Conservation (phyloP, 2,329 filamentous ascomycete genomes). For the Ophiosphaerella korrae region DNA sequence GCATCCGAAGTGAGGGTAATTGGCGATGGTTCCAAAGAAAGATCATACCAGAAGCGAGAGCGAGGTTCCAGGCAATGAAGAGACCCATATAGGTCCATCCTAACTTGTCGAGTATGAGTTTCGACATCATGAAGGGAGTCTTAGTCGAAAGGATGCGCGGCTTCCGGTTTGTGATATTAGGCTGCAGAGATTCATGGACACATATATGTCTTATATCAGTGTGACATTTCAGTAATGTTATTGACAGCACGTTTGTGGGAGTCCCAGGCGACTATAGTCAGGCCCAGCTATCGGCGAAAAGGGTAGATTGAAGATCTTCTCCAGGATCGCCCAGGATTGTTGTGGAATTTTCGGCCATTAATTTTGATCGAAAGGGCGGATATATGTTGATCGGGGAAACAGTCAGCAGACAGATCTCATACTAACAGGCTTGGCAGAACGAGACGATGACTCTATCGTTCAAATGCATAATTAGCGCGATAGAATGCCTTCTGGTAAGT, state of each 20-base stretch:
- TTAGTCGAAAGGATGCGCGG: background rate
- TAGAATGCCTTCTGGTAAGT: too few species aligned
- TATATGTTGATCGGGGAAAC: too few species aligned
- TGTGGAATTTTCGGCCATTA: background rate
- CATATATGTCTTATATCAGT: background rate
- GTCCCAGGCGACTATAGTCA: background rate
- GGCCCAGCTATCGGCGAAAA: background rate
- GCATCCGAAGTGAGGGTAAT: slow-evolving; percentile 38
- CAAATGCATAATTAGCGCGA: too few species aligned
- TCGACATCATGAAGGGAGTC: slow-evolving; percentile 15
- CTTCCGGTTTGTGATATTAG: background rate
- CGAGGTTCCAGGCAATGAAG: slow-evolving; percentile 24
- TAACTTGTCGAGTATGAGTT: slow-evolving; percentile 14
- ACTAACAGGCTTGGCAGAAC: background rate
- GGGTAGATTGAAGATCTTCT: background rate
- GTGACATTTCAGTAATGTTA: background rate
- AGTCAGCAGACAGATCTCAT: too few species aligned
- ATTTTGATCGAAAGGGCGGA: too few species aligned
- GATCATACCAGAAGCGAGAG: slow-evolving; percentile 14
- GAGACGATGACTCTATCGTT: background rate
- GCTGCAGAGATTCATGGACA: background rate
- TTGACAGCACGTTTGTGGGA: too few species aligned
- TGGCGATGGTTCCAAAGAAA: slow-evolving; percentile 34
- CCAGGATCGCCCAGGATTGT: background rate
- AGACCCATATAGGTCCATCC: slow-evolving; percentile 27